Base-by-base conservation (phyloP, 306 rosid species). In the Quercus dentata region DNA sequence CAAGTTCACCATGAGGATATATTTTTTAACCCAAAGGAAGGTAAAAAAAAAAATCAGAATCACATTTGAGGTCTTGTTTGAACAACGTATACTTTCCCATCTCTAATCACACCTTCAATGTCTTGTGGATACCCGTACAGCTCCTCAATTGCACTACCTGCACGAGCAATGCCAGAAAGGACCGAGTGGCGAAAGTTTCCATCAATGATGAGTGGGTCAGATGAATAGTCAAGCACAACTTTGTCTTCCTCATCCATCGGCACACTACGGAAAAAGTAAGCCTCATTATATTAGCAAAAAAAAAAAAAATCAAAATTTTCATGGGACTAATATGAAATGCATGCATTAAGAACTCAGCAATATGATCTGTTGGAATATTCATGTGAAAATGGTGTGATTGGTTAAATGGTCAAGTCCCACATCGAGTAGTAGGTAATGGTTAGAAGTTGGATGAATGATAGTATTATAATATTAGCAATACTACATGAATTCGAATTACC, bases 31-130 rank as follows among this genome's bases (percentile, higher is more conserved):
- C n/a, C 6, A 19, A 35, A 18, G 1, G 18, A 4, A 64, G 21
- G 8, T 4, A 4, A 33, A 33, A 11, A 23, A 13, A 27, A 25
- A 19, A 19, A 67, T 3, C 46, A 23, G 63, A 77, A 84, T 92
- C 86, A 95, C 97, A 95, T 87, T 81, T 95, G 99, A 73, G 98
- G 98, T 79, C 99, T 90, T 82, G 99, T 95, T 83, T 95, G 98
- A 85, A 93, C 98, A 61, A 95, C 97, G 56, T 86, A 93, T 80
- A 95, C 78, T 88, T 95, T 87, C 20, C 94, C 98, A 69, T 93
- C 98, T 83, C 87, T 89, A 74, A 95, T 86, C 78, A 91, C 99
- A 76, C 99, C 98, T 88, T 95, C 99, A 74, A 95, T 95, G 87
- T 93, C 99, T 78, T 95, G 99, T 68, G 98, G 86, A 76, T 92